phyloP scores from a whole-genome alignment of 1,284 basidiomycete genomes.

The Ganoderma boninense region DNA sequence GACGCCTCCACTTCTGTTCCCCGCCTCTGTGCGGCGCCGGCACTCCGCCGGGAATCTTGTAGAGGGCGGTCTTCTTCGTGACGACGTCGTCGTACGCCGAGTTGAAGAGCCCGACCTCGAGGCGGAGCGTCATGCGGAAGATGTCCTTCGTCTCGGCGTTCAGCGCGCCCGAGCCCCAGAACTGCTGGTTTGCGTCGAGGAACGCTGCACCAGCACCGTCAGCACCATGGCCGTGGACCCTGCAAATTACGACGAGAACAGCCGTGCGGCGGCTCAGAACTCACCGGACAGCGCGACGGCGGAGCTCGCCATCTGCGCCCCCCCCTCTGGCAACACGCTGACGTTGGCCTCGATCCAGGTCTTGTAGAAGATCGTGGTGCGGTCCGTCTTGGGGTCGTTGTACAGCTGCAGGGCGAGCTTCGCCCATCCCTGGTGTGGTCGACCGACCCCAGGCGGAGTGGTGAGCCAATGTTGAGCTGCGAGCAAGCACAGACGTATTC shows the following conservation, averaged over 20 bases:
- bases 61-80: not conserved
- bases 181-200: not conserved
- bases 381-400: not conserved
- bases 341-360: not conserved
- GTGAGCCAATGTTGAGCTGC: too few relatives aligned
- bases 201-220: not conserved
- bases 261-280: too few relatives aligned
- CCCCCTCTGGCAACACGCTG: not conserved
- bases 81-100: not conserved
- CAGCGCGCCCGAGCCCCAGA: not conserved
- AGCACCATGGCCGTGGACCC: not conserved
- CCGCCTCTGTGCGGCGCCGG: not conserved
- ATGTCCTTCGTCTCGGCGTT: not conserved
- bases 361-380: not conserved
- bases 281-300: not conserved
- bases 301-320: not conserved
- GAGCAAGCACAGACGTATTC: too few relatives aligned
- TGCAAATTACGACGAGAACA: not conserved
- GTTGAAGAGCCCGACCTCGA: conserved; percentile 1
- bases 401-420: not conserved
- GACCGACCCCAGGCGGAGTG: not conserved
- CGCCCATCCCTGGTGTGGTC: not conserved
- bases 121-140: not conserved
- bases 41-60: not conserved
- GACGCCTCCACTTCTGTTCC: not conserved